These are phyloP conservation scores for Cardamine resedifolia DNA, from an alignment of 345 rosid species.

Conservation along the genomic window DNA sequence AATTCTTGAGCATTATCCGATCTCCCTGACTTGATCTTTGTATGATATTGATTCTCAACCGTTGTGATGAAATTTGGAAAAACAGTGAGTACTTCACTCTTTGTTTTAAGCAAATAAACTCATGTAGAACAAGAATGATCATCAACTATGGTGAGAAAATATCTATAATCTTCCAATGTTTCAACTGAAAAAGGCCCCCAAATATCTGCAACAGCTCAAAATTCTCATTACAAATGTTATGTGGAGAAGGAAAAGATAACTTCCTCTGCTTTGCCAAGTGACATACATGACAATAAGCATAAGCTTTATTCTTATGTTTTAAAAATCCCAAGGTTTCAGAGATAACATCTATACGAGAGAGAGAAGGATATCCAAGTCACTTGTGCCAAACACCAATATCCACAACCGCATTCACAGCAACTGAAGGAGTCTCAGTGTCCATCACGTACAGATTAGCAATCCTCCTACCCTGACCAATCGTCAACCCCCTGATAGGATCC, in stretches of 20 bases:
- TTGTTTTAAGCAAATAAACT: background rate
- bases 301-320: background rate
- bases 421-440: background rate
- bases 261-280: background rate
- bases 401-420: background rate
- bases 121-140: background rate
- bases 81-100: background rate
- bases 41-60: too few species aligned
- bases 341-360: fast-evolving
- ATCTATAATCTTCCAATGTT: background rate
- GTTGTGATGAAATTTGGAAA: background rate
- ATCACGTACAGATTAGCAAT: background rate
- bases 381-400: background rate
- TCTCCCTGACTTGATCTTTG: too few species aligned
- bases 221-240: background rate
- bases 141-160: background rate
- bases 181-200: background rate
- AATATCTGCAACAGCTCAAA: background rate
- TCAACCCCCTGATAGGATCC: background rate
- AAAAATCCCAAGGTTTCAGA: background rate
- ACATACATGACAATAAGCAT: background rate
- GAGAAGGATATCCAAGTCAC: background rate
- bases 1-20: too few species aligned
- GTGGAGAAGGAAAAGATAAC: too few species aligned
- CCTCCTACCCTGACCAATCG: background rate